Percentiles rank a stretch among this genome's conserved stretches.
Evolutionary conservation across 345 rosid genomes (phyloP).

Genomic region (Lagerstroemia speciosa): DNA sequence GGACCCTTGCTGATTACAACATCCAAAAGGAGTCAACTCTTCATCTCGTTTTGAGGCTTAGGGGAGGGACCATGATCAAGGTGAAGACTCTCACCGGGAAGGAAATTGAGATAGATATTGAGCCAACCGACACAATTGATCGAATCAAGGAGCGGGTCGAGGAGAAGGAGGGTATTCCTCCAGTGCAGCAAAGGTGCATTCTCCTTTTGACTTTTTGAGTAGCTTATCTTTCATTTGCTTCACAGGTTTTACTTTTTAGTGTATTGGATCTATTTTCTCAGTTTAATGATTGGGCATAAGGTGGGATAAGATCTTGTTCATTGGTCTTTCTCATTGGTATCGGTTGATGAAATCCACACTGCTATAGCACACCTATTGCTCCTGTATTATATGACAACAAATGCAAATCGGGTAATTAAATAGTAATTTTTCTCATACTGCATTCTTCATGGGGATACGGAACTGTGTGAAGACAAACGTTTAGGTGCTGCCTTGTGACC

Average conservation of each 20-base stretch:
- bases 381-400: no score
- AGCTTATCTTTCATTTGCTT: neutral
- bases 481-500: neutral
- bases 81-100: conserved; percentile 95
- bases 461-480: neutral
- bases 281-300: neutral
- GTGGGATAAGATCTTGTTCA: neutral
- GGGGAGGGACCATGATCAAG: conserved; percentile 97
- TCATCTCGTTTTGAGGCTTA: conserved; percentile 78
- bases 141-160: conserved; percentile 93
- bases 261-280: neutral
- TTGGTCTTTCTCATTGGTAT: neutral
- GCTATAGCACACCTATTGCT: neutral
- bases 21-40: conserved; percentile 96
- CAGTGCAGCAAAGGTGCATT: conserved; percentile 79
- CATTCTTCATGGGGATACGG: neutral
- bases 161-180: conserved; percentile 98
- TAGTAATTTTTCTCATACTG: neutral
- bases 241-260: neutral
- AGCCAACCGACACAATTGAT: conserved; percentile 85
- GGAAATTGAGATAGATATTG: conserved; percentile 93
- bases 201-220: neutral
- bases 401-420: no score
- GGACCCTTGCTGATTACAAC: conserved; percentile 83
- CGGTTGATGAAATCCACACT: neutral